A percentile compares a stretch with the other conserved stretches of the same genome.
phyloP scores from a whole-genome alignment of 768 basidiomycete genomes.

The Tricholoma matsutake region DNA sequence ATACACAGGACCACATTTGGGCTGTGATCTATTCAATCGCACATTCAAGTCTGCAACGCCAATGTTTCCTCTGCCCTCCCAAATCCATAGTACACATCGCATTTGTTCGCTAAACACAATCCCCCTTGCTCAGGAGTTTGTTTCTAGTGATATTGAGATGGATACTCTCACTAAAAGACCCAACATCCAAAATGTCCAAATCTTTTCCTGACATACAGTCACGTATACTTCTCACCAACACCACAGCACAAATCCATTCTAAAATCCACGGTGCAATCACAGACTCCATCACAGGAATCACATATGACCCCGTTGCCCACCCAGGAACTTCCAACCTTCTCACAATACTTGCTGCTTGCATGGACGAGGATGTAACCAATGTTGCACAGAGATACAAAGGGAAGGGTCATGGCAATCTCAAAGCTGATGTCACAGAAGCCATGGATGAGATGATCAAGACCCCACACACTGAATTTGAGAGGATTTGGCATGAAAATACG shows the following conservation, averaged over 20 bases:
- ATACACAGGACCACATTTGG: too few species aligned
- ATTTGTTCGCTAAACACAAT: background rate
- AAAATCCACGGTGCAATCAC: slow-evolving; percentile 86
- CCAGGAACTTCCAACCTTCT: slow-evolving; percentile 85
- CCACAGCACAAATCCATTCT: slow-evolving; percentile 49
- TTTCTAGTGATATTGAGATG: slow-evolving; percentile 71
- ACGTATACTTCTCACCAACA: slow-evolving; percentile 84
- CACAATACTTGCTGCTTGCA: slow-evolving; percentile 75
- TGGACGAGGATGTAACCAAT: slow-evolving; percentile 37
- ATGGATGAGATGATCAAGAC: slow-evolving; percentile 62
- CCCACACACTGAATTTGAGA: slow-evolving; percentile 69
- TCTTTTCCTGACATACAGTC: slow-evolving; percentile 77
- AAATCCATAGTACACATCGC: slow-evolving; percentile 63
- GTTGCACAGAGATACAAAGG: slow-evolving; percentile 51
- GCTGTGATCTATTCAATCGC: slow-evolving; percentile 79
- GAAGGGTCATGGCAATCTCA: slow-evolving; percentile 64
- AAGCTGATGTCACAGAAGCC: slow-evolving; percentile 70
- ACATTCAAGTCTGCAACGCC: slow-evolving; percentile 45
- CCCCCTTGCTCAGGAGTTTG: background rate
- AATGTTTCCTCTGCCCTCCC: slow-evolving; percentile 71
- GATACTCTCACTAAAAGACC: slow-evolving; percentile 83
- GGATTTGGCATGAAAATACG: slow-evolving; percentile 52
- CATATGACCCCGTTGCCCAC: slow-evolving; percentile 75
- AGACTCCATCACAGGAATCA: slow-evolving; percentile 71
- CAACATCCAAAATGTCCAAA: slow-evolving; percentile 92